phyloP scores from a whole-genome alignment of 2,329 filamentous ascomycete genomes.

The Microcyclospora tardicrescens region DNA sequence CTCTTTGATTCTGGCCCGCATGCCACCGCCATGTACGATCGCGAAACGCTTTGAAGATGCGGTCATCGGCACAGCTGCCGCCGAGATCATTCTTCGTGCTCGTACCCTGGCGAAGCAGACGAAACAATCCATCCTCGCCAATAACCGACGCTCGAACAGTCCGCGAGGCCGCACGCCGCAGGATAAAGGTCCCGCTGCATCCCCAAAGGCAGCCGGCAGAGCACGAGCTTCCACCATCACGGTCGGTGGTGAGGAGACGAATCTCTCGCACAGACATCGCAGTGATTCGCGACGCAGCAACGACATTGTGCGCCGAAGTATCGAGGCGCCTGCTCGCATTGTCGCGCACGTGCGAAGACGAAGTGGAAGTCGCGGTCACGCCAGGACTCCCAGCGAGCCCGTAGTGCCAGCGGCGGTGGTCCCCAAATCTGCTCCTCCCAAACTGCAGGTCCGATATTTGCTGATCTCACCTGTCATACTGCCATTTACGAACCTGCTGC shows the following conservation, averaged over 20 bases:
- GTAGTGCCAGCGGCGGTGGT: neutral
- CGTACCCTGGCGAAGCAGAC: slow-evolving; percentile 53
- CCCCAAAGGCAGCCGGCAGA: slow-evolving; percentile 1
- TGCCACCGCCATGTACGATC: slow-evolving; percentile 48
- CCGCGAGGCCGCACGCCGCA: slow-evolving; percentile 19
- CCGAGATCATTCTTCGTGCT: slow-evolving; percentile 59
- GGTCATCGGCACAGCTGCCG: slow-evolving; percentile 42
- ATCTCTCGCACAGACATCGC: slow-evolving; percentile 24
- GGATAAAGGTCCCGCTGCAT: slow-evolving; percentile 6
- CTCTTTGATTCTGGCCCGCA: slow-evolving; percentile 61
- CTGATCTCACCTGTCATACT: slow-evolving; percentile 36
- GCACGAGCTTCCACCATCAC: slow-evolving; percentile 8
- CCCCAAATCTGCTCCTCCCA: slow-evolving; percentile 2
- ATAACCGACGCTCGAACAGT: slow-evolving; percentile 12
- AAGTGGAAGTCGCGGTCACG: neutral
- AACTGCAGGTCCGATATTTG: slow-evolving; percentile 26
- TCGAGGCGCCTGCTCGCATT: slow-evolving; percentile 26
- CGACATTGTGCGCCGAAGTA: slow-evolving; percentile 25
- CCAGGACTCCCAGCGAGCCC: neutral
- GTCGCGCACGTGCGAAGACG: neutral
- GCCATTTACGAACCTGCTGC: slow-evolving; percentile 27
- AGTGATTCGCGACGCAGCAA: slow-evolving; percentile 28
- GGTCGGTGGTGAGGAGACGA: slow-evolving; percentile 37
- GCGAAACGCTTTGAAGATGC: slow-evolving; percentile 46
- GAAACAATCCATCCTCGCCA: slow-evolving; percentile 28